Base-by-base conservation (phyloP, 257 asterid genomes). In the Ocimum tenuiflorum region DNA sequence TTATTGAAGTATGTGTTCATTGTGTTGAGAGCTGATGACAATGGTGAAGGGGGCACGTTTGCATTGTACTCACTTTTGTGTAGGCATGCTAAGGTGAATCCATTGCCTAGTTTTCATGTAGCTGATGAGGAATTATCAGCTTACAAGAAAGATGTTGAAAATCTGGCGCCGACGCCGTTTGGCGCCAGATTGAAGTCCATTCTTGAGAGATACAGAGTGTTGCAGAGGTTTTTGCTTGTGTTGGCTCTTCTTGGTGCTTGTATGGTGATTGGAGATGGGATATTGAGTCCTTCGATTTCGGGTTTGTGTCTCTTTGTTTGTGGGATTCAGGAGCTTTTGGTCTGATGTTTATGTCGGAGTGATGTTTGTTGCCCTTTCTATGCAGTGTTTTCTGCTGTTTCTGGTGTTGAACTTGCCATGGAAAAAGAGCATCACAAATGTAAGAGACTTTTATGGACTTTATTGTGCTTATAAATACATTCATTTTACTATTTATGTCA, bases 21-120 rank as follows among this genome's bases (percentile, higher is more conserved):
- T 75, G 97, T 91, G 38, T 84, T 91, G 8, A 91, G 80, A 57
- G 97, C 97, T 69, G 96, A 90, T 82, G 97, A 90, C 71, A 86
- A 86, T 73, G 97, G 97, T 10, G 97, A 90, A 79, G 97, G 97
- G 8, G 97, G 97, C 70, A 90, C 97, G 42, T 90, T 90, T 81
- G 97, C 97, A 3, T 52, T 90, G 63, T 90, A 90, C 73, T 90
- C 97, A 56, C 82, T 90, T 38, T 35, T 90, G 5, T 90, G 97
- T 11, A 75, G 97, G 49, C 95, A 90, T 77, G 94, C 95, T 64
- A 82, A 78, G 54, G 91, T 90, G 33, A 87, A 79, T 77, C 72
- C 95, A 50, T 65, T 90, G 83, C 95, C 96, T 13, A 90, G 82
- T 75, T 69, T 78, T 38, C 97, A 90, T 57, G 61, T 71, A 53